Conservation (phyloP, 139 green algal species). For the Closterium sp. region DNA sequence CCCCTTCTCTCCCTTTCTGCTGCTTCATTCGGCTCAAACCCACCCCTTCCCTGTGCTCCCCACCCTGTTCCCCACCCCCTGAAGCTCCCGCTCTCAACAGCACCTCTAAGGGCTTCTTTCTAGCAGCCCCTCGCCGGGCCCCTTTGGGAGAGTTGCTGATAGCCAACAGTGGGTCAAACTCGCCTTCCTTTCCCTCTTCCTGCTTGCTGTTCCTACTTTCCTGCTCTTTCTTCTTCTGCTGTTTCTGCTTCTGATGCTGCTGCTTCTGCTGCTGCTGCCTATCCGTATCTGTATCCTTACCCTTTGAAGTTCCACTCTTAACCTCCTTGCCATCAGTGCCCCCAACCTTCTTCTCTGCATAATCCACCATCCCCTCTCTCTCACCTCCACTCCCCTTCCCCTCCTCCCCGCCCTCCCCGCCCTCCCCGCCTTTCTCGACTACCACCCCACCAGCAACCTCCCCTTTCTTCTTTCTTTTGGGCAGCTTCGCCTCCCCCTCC, state of each 20-base stretch:
- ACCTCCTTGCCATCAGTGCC: too few relatives aligned
- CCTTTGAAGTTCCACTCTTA: background rate
- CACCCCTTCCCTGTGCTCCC: background rate
- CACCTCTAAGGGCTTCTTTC: background rate
- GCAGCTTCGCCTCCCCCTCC: background rate
- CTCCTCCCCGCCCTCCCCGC: background rate
- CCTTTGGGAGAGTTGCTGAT: background rate
- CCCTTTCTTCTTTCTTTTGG: background rate
- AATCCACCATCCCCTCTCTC: background rate
- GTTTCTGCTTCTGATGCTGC: background rate
- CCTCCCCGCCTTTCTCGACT: background rate
- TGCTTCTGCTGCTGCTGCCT: background rate
- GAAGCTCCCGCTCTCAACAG: background rate
- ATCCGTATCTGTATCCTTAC: background rate
- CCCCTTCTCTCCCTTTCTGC: background rate
- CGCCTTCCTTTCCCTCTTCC: background rate
- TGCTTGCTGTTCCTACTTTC: background rate
- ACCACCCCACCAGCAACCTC: background rate
- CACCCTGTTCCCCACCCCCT: background rate
- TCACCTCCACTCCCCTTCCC: background rate
- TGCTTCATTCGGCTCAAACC: background rate
- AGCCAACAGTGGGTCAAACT: background rate
- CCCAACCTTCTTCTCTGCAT: background rate
- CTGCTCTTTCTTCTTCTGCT: background rate
- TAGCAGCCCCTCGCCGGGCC: background rate